A percentile compares a stretch with the other conserved stretches of the same genome.
Evolutionary conservation across 73 alveolate genomes (phyloP).

Genomic region (Paramecium sonneborni): DNA sequence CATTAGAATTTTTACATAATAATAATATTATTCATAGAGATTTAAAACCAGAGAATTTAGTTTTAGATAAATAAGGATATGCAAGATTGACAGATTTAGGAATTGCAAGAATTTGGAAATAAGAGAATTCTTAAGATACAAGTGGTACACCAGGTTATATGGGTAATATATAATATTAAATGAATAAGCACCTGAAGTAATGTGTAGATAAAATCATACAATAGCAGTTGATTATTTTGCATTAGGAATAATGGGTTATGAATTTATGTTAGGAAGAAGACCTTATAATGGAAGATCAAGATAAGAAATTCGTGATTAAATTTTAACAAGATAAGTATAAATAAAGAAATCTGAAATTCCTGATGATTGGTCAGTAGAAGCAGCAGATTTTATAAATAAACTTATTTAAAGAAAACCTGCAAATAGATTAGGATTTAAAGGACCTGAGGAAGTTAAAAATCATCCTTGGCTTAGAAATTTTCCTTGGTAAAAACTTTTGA

Average conservation of each 20-base stretch:
- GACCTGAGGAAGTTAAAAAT: slow-evolving; percentile 82
- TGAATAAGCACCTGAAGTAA: slow-evolving; percentile 75
- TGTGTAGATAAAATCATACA: slow-evolving; percentile 71
- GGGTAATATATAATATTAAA: slow-evolving; percentile 61
- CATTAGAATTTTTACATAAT: slow-evolving; percentile 91
- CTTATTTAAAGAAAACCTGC: slow-evolving; percentile 81
- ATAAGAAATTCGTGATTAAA: slow-evolving; percentile 78
- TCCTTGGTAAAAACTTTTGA: slow-evolving; percentile 86
- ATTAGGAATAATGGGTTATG: slow-evolving; percentile 76
- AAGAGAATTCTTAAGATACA: slow-evolving; percentile 93
- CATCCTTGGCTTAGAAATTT: slow-evolving; percentile 86
- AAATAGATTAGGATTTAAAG: slow-evolving; percentile 85
- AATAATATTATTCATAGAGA: slow-evolving; percentile 94
- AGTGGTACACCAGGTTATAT: slow-evolving; percentile 98
- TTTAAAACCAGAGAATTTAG: slow-evolving; percentile 95
- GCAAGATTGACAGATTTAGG: slow-evolving; percentile 93
- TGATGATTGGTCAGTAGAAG: slow-evolving; percentile 92
- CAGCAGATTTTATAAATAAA: slow-evolving; percentile 92
- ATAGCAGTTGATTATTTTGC: slow-evolving; percentile 74
- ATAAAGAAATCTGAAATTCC: slow-evolving; percentile 85
- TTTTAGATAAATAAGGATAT: slow-evolving; percentile 86
- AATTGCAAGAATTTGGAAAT: slow-evolving; percentile 83
- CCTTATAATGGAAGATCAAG: slow-evolving; percentile 87
- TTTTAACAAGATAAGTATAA: slow-evolving; percentile 73
- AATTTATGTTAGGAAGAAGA: slow-evolving; percentile 80